A percentile compares a stretch with the other conserved stretches of the same genome.
phyloP scores from a whole-genome alignment of 495 filamentous ascomycete genomes.

The Lichenothelia convexa region DNA sequence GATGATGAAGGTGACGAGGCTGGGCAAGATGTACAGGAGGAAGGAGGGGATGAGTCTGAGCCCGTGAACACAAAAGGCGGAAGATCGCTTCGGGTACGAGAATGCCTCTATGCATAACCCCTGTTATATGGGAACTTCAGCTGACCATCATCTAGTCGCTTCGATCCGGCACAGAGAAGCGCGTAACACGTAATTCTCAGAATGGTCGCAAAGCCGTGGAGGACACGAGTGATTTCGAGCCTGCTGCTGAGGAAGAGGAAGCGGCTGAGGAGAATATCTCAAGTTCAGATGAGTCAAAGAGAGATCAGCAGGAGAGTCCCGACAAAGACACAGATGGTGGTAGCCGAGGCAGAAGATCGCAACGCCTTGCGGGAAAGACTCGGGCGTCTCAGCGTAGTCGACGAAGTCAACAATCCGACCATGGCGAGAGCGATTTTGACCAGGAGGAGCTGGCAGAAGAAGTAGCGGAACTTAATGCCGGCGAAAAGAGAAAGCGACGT shows the following conservation, averaged over 20 bases:
- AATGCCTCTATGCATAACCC: background rate
- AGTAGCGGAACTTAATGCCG: slow-evolving; percentile 68
- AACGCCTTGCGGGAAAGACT: slow-evolving; percentile 29
- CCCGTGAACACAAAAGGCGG: too few species aligned
- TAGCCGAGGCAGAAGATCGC: slow-evolving; percentile 29
- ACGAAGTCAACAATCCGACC: slow-evolving; percentile 30
- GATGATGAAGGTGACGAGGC: slow-evolving; percentile 16
- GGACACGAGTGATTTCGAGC: slow-evolving; percentile 79
- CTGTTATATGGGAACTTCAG: background rate
- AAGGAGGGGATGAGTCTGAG: slow-evolving; percentile 15
- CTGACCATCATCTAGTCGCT: slow-evolving; percentile 25
- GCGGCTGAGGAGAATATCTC: slow-evolving; percentile 45
- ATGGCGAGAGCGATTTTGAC: slow-evolving; percentile 24
- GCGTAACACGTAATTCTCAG: slow-evolving; percentile 29
- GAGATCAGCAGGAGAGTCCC: slow-evolving; percentile 26
- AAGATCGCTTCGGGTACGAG: background rate
- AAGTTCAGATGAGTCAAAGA: slow-evolving; percentile 28
- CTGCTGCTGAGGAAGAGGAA: slow-evolving; percentile 42
- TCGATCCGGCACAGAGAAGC: slow-evolving; percentile 27
- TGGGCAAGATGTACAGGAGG: slow-evolving; percentile 21
- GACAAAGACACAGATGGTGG: slow-evolving; percentile 32
- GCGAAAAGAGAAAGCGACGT: slow-evolving; percentile 31
- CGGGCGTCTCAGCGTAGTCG: slow-evolving; percentile 31
- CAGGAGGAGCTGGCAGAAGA: slow-evolving; percentile 24
- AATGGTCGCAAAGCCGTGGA: slow-evolving; percentile 30